A percentile compares a stretch with the other conserved stretches of the same genome.
Evolutionary conservation across 495 filamentous ascomycete genomes (phyloP).

Genomic region (Saxophila tyrrhenica): DNA sequence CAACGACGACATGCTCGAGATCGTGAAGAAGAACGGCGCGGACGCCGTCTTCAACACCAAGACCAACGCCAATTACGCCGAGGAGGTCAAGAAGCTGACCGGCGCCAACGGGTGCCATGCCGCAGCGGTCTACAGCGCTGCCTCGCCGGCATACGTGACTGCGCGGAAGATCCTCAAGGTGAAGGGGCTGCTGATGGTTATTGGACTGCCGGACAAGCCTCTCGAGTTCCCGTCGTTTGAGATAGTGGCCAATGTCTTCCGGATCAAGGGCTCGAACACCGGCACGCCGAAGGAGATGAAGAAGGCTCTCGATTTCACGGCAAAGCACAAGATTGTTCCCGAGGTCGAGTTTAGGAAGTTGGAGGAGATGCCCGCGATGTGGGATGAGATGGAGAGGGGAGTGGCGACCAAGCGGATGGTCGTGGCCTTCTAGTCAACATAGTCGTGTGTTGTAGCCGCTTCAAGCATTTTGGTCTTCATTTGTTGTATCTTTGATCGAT

Average conservation of each 20-base stretch:
- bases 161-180: conserved; percentile 18
- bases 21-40: conserved; percentile 20
- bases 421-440: conserved; percentile 8
- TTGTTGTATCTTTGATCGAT: no score
- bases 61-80: conserved; percentile 18
- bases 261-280: conserved; percentile 18
- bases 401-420: conserved; percentile 12
- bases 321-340: not conserved
- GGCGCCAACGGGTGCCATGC: conserved; percentile 18
- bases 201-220: conserved; percentile 20
- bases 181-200: conserved; percentile 21
- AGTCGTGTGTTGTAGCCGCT: no score
- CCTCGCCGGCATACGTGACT: conserved; percentile 24
- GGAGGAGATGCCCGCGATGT: conserved; percentile 17
- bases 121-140: conserved; percentile 22
- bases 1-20: conserved; percentile 14
- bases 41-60: conserved; percentile 23
- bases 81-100: conserved; percentile 20
- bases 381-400: conserved; percentile 16
- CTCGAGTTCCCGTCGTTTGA: conserved; percentile 18
- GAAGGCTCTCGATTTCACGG: not conserved
- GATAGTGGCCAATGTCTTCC: conserved; percentile 13
- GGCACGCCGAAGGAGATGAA: not conserved
- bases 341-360: conserved; percentile 14
- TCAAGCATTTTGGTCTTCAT: no score